Evolutionary conservation across 2,329 filamentous ascomycete species (phyloP).

Genomic region (Cladosporium sp.): DNA sequence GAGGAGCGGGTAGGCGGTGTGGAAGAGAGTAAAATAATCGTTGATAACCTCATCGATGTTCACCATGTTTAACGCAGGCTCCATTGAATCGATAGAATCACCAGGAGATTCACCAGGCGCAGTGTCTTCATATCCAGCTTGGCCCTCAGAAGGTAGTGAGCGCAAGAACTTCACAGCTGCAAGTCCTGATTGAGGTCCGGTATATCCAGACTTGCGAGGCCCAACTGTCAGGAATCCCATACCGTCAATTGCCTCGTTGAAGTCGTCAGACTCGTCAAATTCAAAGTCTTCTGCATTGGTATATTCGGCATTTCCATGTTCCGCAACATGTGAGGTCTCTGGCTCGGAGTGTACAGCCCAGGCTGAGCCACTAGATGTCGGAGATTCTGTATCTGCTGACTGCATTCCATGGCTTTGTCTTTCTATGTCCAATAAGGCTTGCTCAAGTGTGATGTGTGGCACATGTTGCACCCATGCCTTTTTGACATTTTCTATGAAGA

Average conservation of each 20-base stretch:
- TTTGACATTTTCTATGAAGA: not conserved
- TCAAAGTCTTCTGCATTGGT: conserved; percentile 3
- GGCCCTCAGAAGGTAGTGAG: not conserved
- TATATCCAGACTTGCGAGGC: not conserved
- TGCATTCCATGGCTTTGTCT: not conserved
- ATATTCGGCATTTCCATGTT: not conserved
- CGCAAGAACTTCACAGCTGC: not conserved
- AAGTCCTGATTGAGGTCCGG: not conserved
- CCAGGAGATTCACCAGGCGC: not conserved
- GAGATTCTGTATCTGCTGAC: not conserved
- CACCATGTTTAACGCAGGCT: not conserved
- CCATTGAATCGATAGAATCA: not conserved
- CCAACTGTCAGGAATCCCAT: not conserved
- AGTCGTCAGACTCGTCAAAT: conserved; percentile 3
- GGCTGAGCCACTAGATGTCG: not conserved
- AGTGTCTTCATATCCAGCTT: not conserved
- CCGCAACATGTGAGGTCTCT: not conserved
- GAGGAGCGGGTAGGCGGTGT: not conserved
- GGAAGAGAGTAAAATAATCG: not conserved
- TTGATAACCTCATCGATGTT: not conserved
- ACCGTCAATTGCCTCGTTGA: not conserved
- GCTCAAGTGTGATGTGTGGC: not conserved
- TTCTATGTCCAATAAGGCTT: not conserved
- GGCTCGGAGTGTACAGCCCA: not conserved
- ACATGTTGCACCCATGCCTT: not conserved